A percentile compares a stretch with the other conserved stretches of the same genome.
These are phyloP conservation scores for Cucurbita moschata DNA, from an alignment of 306 rosid species.

Conservation along the genomic window DNA sequence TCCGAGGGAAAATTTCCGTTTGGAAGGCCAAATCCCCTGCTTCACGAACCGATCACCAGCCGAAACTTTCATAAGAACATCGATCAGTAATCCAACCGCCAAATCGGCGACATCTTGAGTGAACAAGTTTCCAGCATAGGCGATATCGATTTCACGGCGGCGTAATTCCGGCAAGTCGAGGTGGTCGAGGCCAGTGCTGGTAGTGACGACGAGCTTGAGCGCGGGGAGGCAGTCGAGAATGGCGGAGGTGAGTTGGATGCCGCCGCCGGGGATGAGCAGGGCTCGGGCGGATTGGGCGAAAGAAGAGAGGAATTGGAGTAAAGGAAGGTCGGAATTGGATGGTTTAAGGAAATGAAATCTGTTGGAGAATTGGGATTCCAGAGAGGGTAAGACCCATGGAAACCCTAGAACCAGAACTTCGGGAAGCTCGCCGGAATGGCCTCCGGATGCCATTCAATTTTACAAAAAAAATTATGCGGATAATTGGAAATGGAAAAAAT, in stretches of 20 bases:
- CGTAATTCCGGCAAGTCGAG: conserved; percentile 11
- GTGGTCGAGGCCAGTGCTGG: conserved; percentile 18
- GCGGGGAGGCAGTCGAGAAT: conserved; percentile 11
- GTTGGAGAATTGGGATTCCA: conserved; percentile 12
- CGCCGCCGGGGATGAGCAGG: conserved; percentile 3
- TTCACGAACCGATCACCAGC: conserved; percentile 17
- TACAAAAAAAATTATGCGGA: neutral
- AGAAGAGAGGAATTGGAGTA: conserved; percentile 5
- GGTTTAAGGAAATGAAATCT: conserved; percentile 12
- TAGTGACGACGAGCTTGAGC: conserved; percentile 11
- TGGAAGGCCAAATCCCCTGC: neutral
- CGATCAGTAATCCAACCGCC: conserved; percentile 35
- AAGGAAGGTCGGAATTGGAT: conserved; percentile 13
- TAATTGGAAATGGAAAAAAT: neutral
- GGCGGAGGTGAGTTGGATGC: neutral
- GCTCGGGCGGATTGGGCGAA: conserved; percentile 7
- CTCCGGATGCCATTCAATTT: neutral
- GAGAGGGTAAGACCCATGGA: neutral
- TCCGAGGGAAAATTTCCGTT: conserved; percentile 17
- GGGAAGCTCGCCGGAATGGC: neutral
- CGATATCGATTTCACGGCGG: conserved; percentile 11
- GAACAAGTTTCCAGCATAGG: conserved; percentile 14
- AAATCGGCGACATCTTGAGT: conserved; percentile 38
- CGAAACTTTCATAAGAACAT: conserved; percentile 25
- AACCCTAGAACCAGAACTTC: conserved; percentile 8